Conservation (phyloP, 768 basidiomycete genomes). For the Xanthoconium stramineum region DNA sequence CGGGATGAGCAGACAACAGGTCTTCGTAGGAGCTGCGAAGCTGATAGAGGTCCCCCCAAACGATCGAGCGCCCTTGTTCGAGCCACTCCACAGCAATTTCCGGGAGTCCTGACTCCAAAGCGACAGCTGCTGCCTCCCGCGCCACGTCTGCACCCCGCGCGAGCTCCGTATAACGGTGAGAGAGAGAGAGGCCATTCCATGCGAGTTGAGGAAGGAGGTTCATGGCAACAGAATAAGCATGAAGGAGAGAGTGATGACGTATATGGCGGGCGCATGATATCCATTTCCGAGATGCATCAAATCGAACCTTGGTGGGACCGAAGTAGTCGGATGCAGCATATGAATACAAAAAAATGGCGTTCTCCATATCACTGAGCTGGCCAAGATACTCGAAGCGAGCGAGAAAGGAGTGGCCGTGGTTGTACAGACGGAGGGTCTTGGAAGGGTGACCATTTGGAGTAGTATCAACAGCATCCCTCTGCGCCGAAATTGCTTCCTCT, state of each 20-base stretch:
- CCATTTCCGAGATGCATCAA: not conserved
- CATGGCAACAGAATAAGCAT: not conserved
- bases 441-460: too few species aligned
- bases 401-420: too few species aligned
- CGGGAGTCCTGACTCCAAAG: too few species aligned
- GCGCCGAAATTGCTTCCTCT: not conserved
- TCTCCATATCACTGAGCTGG: too few species aligned
- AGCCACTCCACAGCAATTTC: slow-evolving; percentile 8
- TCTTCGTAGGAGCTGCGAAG: not conserved
- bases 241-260: not conserved
- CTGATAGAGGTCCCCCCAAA: not conserved
- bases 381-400: too few species aligned
- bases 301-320: not conserved
- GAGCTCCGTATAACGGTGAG: not conserved
- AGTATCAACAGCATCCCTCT: too few species aligned
- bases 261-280: not conserved
- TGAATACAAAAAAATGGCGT: too few species aligned
- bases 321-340: not conserved
- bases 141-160: not conserved
- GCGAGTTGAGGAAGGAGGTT: not conserved
- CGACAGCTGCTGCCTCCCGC: too few species aligned
- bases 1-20: not conserved
- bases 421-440: too few species aligned
- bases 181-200: not conserved
- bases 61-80: slow-evolving; percentile 13